A percentile compares a stretch with the other conserved stretches of the same genome.
Conservation (phyloP, 140 eudicot genomes). For the Flaveria floridana region DNA sequence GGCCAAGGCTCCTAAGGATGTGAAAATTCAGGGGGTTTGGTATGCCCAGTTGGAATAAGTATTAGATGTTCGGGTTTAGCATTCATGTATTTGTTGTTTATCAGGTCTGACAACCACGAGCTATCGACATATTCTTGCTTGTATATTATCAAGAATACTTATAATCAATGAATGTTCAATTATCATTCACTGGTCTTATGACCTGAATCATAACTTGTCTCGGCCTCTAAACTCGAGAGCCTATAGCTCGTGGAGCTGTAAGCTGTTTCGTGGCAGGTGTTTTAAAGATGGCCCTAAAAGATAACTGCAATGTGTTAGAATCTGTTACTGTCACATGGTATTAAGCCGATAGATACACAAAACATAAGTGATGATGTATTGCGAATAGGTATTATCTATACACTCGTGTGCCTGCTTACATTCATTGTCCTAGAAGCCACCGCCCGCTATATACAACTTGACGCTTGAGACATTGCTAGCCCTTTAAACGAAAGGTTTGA, state of each 20-base stretch:
- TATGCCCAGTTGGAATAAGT: slow-evolving; percentile 81
- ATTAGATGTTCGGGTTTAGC: slow-evolving; percentile 28
- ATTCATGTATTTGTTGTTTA: slow-evolving; percentile 20
- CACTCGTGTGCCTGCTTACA: too few species aligned
- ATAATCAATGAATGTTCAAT: slow-evolving; percentile 25
- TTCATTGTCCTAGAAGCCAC: too few species aligned
- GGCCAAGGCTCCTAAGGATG: slow-evolving; percentile 87
- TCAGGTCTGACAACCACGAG: slow-evolving; percentile 33
- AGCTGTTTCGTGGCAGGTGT: too few species aligned
- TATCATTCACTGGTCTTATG: background rate
- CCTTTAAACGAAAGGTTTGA: too few species aligned
- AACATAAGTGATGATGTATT: too few species aligned
- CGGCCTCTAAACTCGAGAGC: background rate
- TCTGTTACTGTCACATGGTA: background rate
- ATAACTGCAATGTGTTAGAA: background rate
- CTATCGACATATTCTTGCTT: slow-evolving; percentile 41
- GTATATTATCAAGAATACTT: slow-evolving; percentile 46
- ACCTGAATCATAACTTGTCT: background rate
- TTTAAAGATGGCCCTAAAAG: background rate
- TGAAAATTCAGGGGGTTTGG: slow-evolving; percentile 92
- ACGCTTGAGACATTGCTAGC: too few species aligned
- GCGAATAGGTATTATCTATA: too few species aligned
- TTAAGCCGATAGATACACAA: too few species aligned
- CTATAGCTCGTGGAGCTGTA: too few species aligned
- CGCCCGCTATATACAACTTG: too few species aligned